Conservation (phyloP, 192 early-diverging fungal genomes). For the Backusella macrospora region DNA sequence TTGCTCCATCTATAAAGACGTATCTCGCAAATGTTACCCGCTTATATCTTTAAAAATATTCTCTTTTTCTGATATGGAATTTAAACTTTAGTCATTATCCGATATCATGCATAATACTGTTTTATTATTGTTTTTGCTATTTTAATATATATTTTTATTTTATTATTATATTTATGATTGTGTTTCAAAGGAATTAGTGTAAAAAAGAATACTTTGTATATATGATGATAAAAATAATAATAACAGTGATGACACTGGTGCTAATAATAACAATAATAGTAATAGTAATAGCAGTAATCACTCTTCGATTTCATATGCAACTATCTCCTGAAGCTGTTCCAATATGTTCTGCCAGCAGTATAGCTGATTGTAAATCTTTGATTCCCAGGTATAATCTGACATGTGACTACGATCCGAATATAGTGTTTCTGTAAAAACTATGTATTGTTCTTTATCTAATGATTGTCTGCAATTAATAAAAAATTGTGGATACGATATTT, state of each 20-base stretch:
- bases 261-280: too few relatives aligned
- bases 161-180: not conserved
- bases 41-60: too few relatives aligned
- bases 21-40: too few relatives aligned
- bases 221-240: not conserved
- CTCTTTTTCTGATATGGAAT: too few relatives aligned
- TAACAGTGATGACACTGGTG: too few relatives aligned
- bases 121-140: not conserved
- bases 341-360: constrained; percentile 30
- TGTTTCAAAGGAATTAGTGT: not conserved
- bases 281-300: not conserved
- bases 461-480: constrained; percentile 38
- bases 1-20: too few relatives aligned
- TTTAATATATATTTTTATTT: not conserved
- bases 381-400: constrained; percentile 42
- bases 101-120: not conserved
- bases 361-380: constrained; percentile 28
- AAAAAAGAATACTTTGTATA: not conserved
- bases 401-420: constrained; percentile 22
- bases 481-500: constrained; percentile 40
- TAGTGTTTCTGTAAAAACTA: constrained; percentile 23
- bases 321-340: constrained; percentile 45
- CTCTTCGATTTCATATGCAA: constrained; percentile 41
- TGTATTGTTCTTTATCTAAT: constrained; percentile 1
- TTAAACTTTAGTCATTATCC: not conserved